Conservation (phyloP, 768 basidiomycete species). For the Exidia glandulosa region DNA sequence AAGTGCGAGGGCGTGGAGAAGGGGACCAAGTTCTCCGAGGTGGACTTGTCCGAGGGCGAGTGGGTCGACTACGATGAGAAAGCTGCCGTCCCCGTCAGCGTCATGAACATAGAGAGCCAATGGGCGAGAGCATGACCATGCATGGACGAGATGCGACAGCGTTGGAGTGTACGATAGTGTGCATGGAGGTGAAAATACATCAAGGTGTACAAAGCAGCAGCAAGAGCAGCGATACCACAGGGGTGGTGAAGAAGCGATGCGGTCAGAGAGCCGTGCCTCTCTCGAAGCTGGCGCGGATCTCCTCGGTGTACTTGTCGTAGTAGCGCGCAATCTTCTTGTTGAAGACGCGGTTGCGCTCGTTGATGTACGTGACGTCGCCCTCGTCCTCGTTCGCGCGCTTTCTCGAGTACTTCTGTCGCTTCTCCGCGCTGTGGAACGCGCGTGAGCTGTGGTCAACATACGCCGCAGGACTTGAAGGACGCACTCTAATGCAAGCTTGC, state of each 20-base stretch:
- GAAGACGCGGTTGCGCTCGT: constrained; percentile 95
- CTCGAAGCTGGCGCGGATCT: constrained; percentile 96
- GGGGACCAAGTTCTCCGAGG: constrained; percentile 47
- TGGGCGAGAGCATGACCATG: constrained; percentile 61
- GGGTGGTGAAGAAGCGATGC: background rate
- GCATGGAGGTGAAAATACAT: too few species aligned
- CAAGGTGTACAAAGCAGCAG: too few species aligned
- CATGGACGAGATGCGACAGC: background rate
- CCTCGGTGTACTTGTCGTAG: constrained; percentile 93
- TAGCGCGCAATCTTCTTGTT: constrained; percentile 98
- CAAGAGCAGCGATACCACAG: too few species aligned
- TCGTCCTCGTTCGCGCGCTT: constrained; percentile 86
- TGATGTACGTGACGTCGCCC: constrained; percentile 98
- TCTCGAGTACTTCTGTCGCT: constrained; percentile 80
- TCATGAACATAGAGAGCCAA: constrained; percentile 53
- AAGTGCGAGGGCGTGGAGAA: constrained; percentile 52
- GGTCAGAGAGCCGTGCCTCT: constrained; percentile 80
- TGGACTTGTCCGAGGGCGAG: constrained; percentile 54
- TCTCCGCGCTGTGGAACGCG: constrained; percentile 55
- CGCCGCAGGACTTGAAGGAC: constrained; percentile 22
- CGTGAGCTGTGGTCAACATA: background rate
- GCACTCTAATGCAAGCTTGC: constrained; percentile 88
- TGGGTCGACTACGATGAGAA: constrained; percentile 94
- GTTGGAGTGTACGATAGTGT: background rate
- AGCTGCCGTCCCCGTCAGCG: constrained; percentile 53